Evolutionary conservation across 495 filamentous ascomycete species (phyloP), one percentile per base, ranked within the genome.

Genomic region (Rhizodiscina lignyota): DNA sequence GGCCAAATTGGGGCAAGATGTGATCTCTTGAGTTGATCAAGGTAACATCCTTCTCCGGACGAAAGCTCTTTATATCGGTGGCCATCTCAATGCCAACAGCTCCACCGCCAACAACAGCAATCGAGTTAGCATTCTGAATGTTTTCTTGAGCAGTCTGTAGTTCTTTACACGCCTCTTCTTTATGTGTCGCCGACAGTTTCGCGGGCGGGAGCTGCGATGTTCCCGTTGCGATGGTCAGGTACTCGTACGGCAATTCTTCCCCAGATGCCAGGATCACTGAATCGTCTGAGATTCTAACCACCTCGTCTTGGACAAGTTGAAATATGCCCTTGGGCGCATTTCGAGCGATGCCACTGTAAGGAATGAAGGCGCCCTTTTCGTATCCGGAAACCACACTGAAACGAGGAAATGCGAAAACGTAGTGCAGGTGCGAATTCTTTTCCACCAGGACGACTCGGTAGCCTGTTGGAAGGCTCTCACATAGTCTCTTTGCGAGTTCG

Each of bases 21-120:
- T 56, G 48, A 3, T 50, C 44, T 16, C 72, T 51, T 4, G 70
- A 76, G 43, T 77, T 71, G 3, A 78, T 56, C 16, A 78, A 52
- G 0, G 58, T 59, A 17, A 77, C 63, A 3, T 62, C 51, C 52
- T 76, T 76, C 0, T 69, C 64, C 0, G 66, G 68, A 38, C 68
- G 73, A 15, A 55, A 53, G 15, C 60, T 62, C 52, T 74, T 75
- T 29, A 72, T 53, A 43, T 78, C 73, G 3, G 64, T 61, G 0
- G 70, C 70, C 47, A 74, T 52, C 50, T 78, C 66, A 0, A 77
- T 62, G 1, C 72, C 72, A 0, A 72, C 70, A 3, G 72, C 67
- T 1, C 73, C 73, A 1, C 68, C 73, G 2, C 73, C 73, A 1
- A 74, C 61, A 15, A 78, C 60, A 4, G 67, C 53, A 34, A 77